Percentiles rank a stretch among this genome's conserved stretches.
Evolutionary conservation across 148 eudicot species (phyloP).

Genomic region (Bassia scoparia): DNA sequence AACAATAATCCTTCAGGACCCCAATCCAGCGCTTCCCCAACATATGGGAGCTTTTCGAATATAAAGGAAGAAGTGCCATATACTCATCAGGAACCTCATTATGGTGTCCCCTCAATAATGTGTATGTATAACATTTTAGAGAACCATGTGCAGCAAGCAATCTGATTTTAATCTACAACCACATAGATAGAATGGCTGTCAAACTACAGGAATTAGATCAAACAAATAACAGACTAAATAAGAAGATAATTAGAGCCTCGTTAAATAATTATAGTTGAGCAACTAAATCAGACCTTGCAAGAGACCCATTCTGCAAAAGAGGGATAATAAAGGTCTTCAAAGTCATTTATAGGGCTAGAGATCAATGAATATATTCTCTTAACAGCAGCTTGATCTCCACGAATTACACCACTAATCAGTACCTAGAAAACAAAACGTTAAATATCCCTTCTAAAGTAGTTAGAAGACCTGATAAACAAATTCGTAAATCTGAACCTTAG

Average conservation of each 20-base stretch:
- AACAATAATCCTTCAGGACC: slow-evolving; percentile 71
- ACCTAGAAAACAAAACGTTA: slow-evolving; percentile 48
- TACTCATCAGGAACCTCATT: slow-evolving; percentile 71
- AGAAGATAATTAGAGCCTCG: neutral
- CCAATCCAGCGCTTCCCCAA: slow-evolving; percentile 80
- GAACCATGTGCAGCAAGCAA: slow-evolving; percentile 96
- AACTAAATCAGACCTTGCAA: slow-evolving; percentile 60
- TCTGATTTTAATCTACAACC: slow-evolving; percentile 76
- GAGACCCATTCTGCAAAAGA: slow-evolving; percentile 99
- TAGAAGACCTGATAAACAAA: too few relatives aligned
- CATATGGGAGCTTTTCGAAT: slow-evolving; percentile 69
- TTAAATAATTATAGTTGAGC: neutral
- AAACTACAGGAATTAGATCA: slow-evolving; percentile 4
- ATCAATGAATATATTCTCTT: slow-evolving; percentile 86
- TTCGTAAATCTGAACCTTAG: slow-evolving; percentile 53
- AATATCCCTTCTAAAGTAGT: slow-evolving; percentile 14
- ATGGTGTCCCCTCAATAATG: slow-evolving; percentile 64
- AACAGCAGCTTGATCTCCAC: slow-evolving; percentile 87
- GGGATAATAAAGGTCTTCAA: slow-evolving; percentile 91
- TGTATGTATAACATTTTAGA: slow-evolving; percentile 87
- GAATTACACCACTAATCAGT: slow-evolving; percentile 73
- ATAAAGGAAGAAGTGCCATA: slow-evolving; percentile 70
- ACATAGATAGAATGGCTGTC: slow-evolving; percentile 7
- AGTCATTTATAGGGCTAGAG: slow-evolving; percentile 80
- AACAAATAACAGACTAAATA: slow-evolving; percentile 6